Evolutionary conservation across 1,139 yeast species (phyloP).

Genomic region (Kodamaea ohmeri): DNA sequence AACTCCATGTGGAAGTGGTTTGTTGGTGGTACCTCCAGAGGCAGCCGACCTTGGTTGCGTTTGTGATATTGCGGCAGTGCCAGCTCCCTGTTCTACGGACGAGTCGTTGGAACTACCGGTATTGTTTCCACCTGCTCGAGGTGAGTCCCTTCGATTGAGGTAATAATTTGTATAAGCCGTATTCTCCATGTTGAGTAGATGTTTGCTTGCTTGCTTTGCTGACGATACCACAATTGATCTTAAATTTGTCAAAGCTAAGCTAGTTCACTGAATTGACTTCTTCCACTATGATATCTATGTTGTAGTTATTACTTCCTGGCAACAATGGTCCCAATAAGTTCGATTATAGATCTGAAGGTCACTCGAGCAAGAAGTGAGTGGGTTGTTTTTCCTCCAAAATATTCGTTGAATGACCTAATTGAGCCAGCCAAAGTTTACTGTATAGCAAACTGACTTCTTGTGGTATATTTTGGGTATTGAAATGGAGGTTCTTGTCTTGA

Average conservation of each 20-base stretch:
- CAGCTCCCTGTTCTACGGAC: background rate
- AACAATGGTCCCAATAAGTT: background rate
- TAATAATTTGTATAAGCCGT: slow-evolving; percentile 9
- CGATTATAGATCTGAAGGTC: background rate
- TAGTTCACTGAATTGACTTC: background rate
- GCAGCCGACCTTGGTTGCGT: slow-evolving; percentile 4
- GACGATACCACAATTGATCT: background rate
- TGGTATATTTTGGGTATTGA: background rate
- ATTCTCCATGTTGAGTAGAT: slow-evolving; percentile 8
- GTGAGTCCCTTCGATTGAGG: slow-evolving; percentile 8
- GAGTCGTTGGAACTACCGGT: background rate
- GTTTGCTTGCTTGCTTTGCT: background rate
- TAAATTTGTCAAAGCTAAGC: background rate
- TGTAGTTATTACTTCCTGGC: slow-evolving; percentile 2
- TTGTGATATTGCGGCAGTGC: background rate
- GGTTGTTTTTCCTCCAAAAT: slow-evolving; percentile 4
- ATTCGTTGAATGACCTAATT: slow-evolving; percentile 1
- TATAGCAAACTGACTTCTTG: background rate
- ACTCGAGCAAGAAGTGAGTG: background rate
- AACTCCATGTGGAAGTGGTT: slow-evolving; percentile 1
- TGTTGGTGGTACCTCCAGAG: slow-evolving; percentile 1
- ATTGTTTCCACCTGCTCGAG: no score
- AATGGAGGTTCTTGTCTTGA: slow-evolving; percentile 1
- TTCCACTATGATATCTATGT: no score
- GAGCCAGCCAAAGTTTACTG: background rate